Base-by-base conservation (phyloP, 75 land plant species). In the Selaginella tamariscina region DNA sequence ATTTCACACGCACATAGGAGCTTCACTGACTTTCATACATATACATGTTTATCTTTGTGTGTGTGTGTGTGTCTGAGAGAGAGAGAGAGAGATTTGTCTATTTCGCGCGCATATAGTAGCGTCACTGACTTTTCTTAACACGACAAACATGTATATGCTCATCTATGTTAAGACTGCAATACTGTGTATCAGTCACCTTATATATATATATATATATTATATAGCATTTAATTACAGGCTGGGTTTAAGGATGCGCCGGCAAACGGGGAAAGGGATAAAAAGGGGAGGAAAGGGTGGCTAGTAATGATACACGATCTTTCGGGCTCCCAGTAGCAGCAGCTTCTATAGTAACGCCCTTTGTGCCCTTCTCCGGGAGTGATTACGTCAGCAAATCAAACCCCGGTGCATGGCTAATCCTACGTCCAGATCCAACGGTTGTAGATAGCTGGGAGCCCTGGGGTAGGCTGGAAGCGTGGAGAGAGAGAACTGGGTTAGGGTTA, bases 361-460 rank as follows among this genome's bases (percentile, higher is more conserved):
- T 59, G 62, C 62, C 62, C 8, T 59, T 23, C n/a, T 59, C 62
- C 8, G 62, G 62, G 23, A 9, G n/a, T 5, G 26, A 59, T n/a
- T 59, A 23, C 26, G 62, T 59, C n/a, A 59, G 26, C 26, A 8
- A 21, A 23, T 59, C 62, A 59, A 59, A 59, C 26, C 62, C 62
- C 8, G 62, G 62, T 59, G 23, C 27, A 9, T 59, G 62, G 62
- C 62, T 59, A 2, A 59, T 59, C 62, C 26, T 59, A 5, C 21
- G 62, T 5, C 62, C 62, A n/a, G 62, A 59, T n/a, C 21, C 21
- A 2, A 59, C 62, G 9, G 62, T 8, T 27, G 62, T 59, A 5
- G 62, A 59, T 59, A 59, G 62, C 62, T 59, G 62, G 62, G 62
- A 59, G 26, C 62, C 62, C 8, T 59, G 62, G 62, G 62, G 62